Conservation (phyloP, 2,329 filamentous ascomycete genomes). For the Pseudocercospora pini-densiflorae region DNA sequence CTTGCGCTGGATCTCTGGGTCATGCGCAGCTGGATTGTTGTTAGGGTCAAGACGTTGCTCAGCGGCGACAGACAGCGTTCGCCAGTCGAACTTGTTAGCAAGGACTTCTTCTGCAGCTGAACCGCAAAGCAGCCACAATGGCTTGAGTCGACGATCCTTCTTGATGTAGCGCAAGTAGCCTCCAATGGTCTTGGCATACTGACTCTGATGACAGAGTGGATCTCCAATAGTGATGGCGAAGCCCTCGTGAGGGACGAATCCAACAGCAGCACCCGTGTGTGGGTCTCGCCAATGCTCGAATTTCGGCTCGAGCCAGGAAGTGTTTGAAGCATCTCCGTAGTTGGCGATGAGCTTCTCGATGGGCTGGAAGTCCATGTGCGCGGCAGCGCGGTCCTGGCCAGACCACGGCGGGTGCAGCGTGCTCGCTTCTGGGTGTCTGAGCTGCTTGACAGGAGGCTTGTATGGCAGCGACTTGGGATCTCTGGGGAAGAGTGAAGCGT, state of each 20-base stretch:
- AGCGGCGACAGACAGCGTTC: slow-evolving; percentile 83
- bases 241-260: slow-evolving; percentile 76
- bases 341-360: slow-evolving; percentile 90
- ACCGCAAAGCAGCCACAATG: slow-evolving; percentile 88
- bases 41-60: slow-evolving; percentile 83
- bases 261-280: slow-evolving; percentile 78
- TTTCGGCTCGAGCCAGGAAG: slow-evolving; percentile 87
- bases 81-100: slow-evolving; percentile 80
- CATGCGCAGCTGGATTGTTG: slow-evolving; percentile 69
- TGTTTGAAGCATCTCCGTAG: slow-evolving; percentile 93
- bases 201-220: slow-evolving; percentile 78
- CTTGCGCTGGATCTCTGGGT: slow-evolving; percentile 72
- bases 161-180: slow-evolving; percentile 77
- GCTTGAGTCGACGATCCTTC: slow-evolving; percentile 72
- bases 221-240: slow-evolving; percentile 87
- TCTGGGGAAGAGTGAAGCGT: slow-evolving; percentile 84
- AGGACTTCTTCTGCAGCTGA: slow-evolving; percentile 78
- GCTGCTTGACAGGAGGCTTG: slow-evolving; percentile 62
- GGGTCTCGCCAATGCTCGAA: slow-evolving; percentile 87
- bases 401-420: slow-evolving; percentile 73
- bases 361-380: slow-evolving; percentile 65
- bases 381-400: slow-evolving; percentile 53
- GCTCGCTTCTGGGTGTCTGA: slow-evolving; percentile 88
- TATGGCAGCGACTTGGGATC: slow-evolving; percentile 86
- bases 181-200: slow-evolving; percentile 74